Percentiles rank a stretch among this genome's conserved stretches.
Conservation (phyloP, 116 monocot genomes). For the Iris pallida region DNA sequence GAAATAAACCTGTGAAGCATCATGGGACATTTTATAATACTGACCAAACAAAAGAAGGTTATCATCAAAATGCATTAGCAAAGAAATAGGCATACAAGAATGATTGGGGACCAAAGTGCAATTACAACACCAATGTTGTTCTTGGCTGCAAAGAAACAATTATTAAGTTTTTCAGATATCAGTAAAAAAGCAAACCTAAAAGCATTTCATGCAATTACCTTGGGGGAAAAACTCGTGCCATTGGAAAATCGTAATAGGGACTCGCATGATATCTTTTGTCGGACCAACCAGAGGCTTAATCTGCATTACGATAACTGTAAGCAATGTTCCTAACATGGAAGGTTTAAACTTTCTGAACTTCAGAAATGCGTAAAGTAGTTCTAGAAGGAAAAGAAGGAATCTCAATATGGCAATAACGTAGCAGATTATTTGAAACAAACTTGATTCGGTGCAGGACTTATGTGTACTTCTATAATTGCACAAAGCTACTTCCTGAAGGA, state of each 20-base stretch:
- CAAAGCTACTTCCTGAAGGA: too few relatives aligned
- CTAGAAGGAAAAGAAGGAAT: too few relatives aligned
- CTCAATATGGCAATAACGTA: too few relatives aligned
- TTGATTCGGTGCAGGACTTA: too few relatives aligned
- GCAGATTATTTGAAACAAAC: too few relatives aligned
- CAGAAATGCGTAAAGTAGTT: too few relatives aligned
- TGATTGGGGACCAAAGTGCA: slow-evolving; percentile 86
- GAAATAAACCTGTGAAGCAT: slow-evolving; percentile 75
- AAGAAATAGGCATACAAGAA: slow-evolving; percentile 46
- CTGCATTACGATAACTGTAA: slow-evolving; percentile 26
- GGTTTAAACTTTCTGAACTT: too few relatives aligned
- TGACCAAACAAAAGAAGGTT: neutral
- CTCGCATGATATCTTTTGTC: slow-evolving; percentile 79
- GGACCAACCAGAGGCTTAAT: slow-evolving; percentile 91
- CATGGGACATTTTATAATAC: neutral
- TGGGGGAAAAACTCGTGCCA: slow-evolving; percentile 99
- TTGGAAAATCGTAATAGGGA: slow-evolving; percentile 49
- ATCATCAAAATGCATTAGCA: neutral
- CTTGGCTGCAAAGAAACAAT: slow-evolving; percentile 52
- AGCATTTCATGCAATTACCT: slow-evolving; percentile 39
- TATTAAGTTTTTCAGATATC: too few relatives aligned
- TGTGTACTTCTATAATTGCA: too few relatives aligned
- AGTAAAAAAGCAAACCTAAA: too few relatives aligned
- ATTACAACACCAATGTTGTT: slow-evolving; percentile 92
- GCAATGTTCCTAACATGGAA: neutral